Evolutionary conservation across 768 basidiomycete species (phyloP), one percentile per base, ranked within the genome.

Genomic region (Mycena belliarum): DNA sequence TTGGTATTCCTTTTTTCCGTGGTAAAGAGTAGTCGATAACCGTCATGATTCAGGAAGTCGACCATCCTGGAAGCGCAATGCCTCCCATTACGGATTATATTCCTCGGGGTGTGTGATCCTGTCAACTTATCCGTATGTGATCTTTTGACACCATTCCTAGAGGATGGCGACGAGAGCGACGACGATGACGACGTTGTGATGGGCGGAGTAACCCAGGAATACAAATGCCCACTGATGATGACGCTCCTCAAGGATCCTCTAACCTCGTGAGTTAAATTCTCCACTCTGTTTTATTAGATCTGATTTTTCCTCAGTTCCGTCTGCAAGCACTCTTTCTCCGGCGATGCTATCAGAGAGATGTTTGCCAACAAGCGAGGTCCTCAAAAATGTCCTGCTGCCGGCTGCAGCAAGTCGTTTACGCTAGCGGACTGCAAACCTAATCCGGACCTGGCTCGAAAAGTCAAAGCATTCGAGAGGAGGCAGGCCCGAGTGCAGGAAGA

Each of bases 141-240:
- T 52, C 53, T 25, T 35, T 33, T 47, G 16, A 49, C 32, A 28
- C 20, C 48, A 16, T 40, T 15, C 52, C n/a, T 69, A 94, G 93
- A 94, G 81, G 79, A 82, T 40, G 91, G 85, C 11, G 92, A 93
- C 60, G 85, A 81, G 28, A 91, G 88, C 52, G 91, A 91, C 55
- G 86, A 87, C 49, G 95, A 95, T 29, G 91, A 94, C 50, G 95
- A 97, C 14, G 72, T 98, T 29, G 89, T 94, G 72, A 77, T 96
- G 48, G 95, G 95, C 50, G 94, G 93, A 24, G 80, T 87, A 26
- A 89, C 86, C 7, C 89, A 91, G 66, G 87, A 86, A 65, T 93
- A 87, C 77, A 88, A 84, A 53, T 96, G 94, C 64, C 95, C 94
- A 2, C 75, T 98, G 48, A 86, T 89, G 1, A 76, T 95, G 42